phyloP scores from a whole-genome alignment of 495 filamentous ascomycete species.

The Penicillium roqueforti region DNA sequence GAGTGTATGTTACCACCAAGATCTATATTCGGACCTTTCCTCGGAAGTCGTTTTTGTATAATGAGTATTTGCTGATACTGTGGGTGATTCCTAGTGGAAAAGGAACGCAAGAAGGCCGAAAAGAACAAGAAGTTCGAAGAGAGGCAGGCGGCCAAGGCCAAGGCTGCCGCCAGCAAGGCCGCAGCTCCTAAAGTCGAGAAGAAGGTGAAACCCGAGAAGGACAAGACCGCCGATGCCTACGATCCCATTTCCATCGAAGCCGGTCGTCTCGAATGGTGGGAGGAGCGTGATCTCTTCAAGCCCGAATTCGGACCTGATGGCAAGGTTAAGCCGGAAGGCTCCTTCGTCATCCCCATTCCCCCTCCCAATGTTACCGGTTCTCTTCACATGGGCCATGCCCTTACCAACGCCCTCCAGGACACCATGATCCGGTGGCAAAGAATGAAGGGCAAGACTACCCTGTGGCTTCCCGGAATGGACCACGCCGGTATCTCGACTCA shows the following conservation, averaged over 20 bases:
- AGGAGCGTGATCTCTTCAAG: slow-evolving; percentile 64
- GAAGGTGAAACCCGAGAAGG: slow-evolving; percentile 51
- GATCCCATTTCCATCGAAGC: slow-evolving; percentile 54
- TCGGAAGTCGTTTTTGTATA: background rate
- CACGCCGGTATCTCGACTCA: slow-evolving; percentile 77
- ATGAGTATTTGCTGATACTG: slow-evolving; percentile 17
- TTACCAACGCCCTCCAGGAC: slow-evolving; percentile 66
- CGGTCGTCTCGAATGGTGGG: slow-evolving; percentile 58
- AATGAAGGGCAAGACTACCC: slow-evolving; percentile 62
- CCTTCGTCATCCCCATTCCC: slow-evolving; percentile 69
- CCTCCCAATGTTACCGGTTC: slow-evolving; percentile 76
- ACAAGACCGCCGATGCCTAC: slow-evolving; percentile 53
- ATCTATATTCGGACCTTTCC: background rate
- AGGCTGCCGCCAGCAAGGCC: slow-evolving; percentile 38
- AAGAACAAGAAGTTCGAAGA: slow-evolving; percentile 57
- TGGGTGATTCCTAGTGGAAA: slow-evolving; percentile 39
- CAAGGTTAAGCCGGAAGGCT: slow-evolving; percentile 61
- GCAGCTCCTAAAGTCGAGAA: slow-evolving; percentile 50
- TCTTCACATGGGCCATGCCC: slow-evolving; percentile 68
- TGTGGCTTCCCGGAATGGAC: slow-evolving; percentile 72
- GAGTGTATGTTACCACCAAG: slow-evolving; percentile 41
- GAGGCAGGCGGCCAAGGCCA: slow-evolving; percentile 53
- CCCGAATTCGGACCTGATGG: slow-evolving; percentile 63
- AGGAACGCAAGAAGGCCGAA: slow-evolving; percentile 56
- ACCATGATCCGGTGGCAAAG: slow-evolving; percentile 68